Evolutionary conservation across 768 basidiomycete species (phyloP), one percentile per base, ranked within the genome.

Genomic region (Termitomyces sp.): DNA sequence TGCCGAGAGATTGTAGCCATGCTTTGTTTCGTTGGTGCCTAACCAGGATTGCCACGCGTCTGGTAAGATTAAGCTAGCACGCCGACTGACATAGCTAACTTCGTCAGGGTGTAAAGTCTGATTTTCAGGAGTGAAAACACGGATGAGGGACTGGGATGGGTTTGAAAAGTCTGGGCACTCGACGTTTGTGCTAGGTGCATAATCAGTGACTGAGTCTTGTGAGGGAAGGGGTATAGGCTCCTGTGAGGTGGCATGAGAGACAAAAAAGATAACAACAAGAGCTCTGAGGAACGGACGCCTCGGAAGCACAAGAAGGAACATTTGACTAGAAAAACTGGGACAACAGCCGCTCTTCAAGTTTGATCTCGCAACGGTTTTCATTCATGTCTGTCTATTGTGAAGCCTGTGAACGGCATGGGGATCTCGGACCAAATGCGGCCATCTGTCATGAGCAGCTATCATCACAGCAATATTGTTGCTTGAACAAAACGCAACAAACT

Each of bases 31-130:
- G 59, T 86, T 70, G 2, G 77, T 78, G 1, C 79, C 80, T 43
- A 87, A 56, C 84, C 87, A 88, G 32, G 74, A 70, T 6, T 65
- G 67, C 84, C 85, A 88, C 8, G 81, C 81, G 24, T 62, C 60
- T 0, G 76, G 73, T 2, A 82, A 63, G 49, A 75, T 69, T 9
- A 64, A 66, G 3, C 71, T 62, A 19, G 74, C 65, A 9, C 85
- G 76, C 5, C 68, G 63, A 9, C 62, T 34, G 35, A 87, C 65
- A 60, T 85, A 88, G 0, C 68, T 68, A 0, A 49, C 50, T 62
- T 88, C 86, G 17, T 64, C 62, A 3, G 78, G 66, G 60, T 83
- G 73, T 5, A 88, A 63, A 1, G 73, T 61, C 65, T 84, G 85
- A 22, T 72, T 78, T 46, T 75, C 64, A 0, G 82, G 76, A 2